Base-by-base conservation (phyloP, 2,329 filamentous ascomycete species). In the Penicillium sp. region DNA sequence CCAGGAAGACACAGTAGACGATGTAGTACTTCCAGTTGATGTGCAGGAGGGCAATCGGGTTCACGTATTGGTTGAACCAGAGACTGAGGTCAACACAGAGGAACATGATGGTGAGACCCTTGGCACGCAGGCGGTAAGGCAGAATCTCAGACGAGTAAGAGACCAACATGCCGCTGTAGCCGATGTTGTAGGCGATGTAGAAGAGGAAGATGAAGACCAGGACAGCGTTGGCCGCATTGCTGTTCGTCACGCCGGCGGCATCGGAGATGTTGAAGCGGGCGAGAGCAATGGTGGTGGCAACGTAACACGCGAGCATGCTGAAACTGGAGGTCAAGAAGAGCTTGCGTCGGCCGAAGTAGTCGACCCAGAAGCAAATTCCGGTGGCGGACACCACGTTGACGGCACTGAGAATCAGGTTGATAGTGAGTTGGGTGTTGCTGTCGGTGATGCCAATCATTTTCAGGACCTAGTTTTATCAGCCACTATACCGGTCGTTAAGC, bases 101-200 rank as follows among this genome's bases (percentile, higher is more conserved):
- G 65, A 71, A 72, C 70, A 75, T 73, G 56, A 76, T 67, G 0
- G 71, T 74, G 54, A 82, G 71, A 43, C 81, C 81, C 71, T 81
- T 81, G 59, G 79, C 78, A 52, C 81, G 79, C 57, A 82, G 77
- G 60, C 76, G 77, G 72, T 79, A 83, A 3, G 81, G 80, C 58
- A 82, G 69, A 61, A 83, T 82, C 63, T 83, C 81, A 54, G 78
- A 76, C 2, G 77, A 76, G 69, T 83, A 78, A 3, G 71, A 70
- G 10, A 75, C 69, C 15, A 77, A 65, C 17, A 78, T 63, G 34
- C 73, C 72, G 12, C 51, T 58, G 47, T 50, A 59, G 4, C 50
- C 60, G n/a, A 65, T 59, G 14, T 61, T 60, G 39, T 58, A 65
- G 12, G 50, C 20, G 38, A 57, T 58, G 39, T 59, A 63, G 57